Conservation (phyloP, 2,329 filamentous ascomycete genomes). For the Escovopsis sp. region DNA sequence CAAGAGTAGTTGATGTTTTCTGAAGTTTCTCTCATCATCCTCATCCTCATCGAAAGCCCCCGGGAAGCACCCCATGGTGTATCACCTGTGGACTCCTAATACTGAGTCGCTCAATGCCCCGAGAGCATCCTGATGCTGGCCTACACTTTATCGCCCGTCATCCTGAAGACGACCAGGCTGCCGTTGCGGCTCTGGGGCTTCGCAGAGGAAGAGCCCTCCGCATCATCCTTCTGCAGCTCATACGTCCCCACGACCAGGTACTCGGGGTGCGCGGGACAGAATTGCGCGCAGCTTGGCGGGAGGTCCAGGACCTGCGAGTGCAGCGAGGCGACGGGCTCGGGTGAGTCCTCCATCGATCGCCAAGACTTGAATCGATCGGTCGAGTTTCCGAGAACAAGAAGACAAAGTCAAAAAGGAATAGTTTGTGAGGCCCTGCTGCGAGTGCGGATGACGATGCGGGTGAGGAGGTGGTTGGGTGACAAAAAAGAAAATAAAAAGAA, state of each 20-base stretch:
- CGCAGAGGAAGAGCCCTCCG: slow-evolving; percentile 1
- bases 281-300: slow-evolving; percentile 66
- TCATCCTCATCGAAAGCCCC: no score
- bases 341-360: slow-evolving; percentile 9
- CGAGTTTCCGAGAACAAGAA: background rate
- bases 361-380: slow-evolving; percentile 6
- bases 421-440: no score
- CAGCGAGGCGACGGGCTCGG: slow-evolving; percentile 24
- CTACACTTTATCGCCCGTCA: slow-evolving; percentile 42
- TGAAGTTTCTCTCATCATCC: background rate
- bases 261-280: slow-evolving; percentile 45
- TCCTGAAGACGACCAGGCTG: slow-evolving; percentile 52
- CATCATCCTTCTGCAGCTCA: slow-evolving; percentile 43
- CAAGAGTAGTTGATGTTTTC: background rate
- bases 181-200: slow-evolving; percentile 53
- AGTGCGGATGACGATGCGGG: no score
- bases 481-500: background rate
- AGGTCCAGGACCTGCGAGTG: slow-evolving; percentile 43
- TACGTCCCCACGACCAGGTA: slow-evolving; percentile 79
- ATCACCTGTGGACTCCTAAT: background rate
- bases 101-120: background rate
- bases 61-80: no score
- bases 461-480: no score
- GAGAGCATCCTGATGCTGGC: slow-evolving; percentile 12
- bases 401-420: background rate